phyloP scores from a whole-genome alignment of 768 basidiomycete genomes.

The Amanita exitialis region DNA sequence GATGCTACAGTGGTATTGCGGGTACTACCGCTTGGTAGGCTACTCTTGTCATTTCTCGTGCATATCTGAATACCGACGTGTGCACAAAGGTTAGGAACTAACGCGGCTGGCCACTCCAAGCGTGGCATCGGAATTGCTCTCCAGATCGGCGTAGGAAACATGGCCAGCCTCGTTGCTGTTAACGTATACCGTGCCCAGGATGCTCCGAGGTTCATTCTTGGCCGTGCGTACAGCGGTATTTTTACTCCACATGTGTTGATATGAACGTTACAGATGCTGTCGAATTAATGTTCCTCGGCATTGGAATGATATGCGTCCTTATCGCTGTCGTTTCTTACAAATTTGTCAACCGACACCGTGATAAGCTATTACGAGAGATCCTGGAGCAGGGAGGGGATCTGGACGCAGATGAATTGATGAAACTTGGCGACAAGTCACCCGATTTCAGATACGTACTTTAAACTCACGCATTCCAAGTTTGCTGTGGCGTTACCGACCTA shows the following conservation, averaged over 20 bases:
- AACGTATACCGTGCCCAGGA: constrained; percentile 55
- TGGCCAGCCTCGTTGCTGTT: constrained; percentile 52
- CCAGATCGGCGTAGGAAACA: constrained; percentile 61
- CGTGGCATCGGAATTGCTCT: constrained; percentile 59
- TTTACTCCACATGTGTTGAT: constrained; percentile 40
- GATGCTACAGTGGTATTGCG: constrained; percentile 52
- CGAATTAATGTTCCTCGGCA: constrained; percentile 19
- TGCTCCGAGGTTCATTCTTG: constrained; percentile 48
- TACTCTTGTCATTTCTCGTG: background rate
- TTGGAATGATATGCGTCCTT: constrained; percentile 46
- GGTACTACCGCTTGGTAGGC: constrained; percentile 51
- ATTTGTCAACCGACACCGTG: constrained; percentile 46
- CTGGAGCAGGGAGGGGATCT: constrained; percentile 23
- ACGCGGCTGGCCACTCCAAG: constrained; percentile 61
- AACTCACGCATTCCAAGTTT: background rate
- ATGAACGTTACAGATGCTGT: background rate
- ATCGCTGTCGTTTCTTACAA: constrained; percentile 38
- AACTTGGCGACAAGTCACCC: constrained; percentile 51
- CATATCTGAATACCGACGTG: no score
- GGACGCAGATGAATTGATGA: constrained; percentile 23
- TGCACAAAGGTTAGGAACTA: constrained; percentile 47
- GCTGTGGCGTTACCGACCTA: no score
- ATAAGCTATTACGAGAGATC: constrained; percentile 20
- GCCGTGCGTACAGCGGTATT: constrained; percentile 37
- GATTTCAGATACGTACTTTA: constrained; percentile 47